These are phyloP conservation scores for Saccharata proteae DNA, from an alignment of 2,329 filamentous ascomycete genomes.

Conservation along the genomic window DNA sequence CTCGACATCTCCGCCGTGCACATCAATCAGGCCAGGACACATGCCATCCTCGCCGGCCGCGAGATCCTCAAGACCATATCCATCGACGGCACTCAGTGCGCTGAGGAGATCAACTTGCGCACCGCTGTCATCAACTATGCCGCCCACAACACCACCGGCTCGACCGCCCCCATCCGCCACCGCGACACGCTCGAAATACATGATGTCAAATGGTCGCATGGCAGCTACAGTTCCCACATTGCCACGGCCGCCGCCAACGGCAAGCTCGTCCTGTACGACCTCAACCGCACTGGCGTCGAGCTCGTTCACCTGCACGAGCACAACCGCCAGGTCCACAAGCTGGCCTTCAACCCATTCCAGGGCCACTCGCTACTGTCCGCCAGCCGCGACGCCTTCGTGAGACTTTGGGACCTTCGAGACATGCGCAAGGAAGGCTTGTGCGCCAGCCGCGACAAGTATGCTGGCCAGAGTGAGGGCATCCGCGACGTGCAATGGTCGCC, in stretches of 20 bases:
- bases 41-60: slow-evolving; percentile 52
- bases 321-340: slow-evolving; percentile 51
- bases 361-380: slow-evolving; percentile 50
- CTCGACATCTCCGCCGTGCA: slow-evolving; percentile 51
- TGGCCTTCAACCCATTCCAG: slow-evolving; percentile 52
- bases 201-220: slow-evolving; percentile 57
- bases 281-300: slow-evolving; percentile 48
- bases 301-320: slow-evolving; percentile 52
- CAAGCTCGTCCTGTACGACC: slow-evolving; percentile 53
- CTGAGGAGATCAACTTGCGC: slow-evolving; percentile 52
- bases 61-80: slow-evolving; percentile 55
- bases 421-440: slow-evolving; percentile 40
- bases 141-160: slow-evolving; percentile 34
- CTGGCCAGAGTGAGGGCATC: slow-evolving; percentile 47
- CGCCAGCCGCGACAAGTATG: slow-evolving; percentile 42
- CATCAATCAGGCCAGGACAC: slow-evolving; percentile 49
- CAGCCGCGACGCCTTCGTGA: slow-evolving; percentile 52
- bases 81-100: slow-evolving; percentile 43
- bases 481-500: slow-evolving; percentile 55
- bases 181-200: slow-evolving; percentile 50
- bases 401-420: slow-evolving; percentile 52
- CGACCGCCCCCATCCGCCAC: slow-evolving; percentile 34
- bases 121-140: slow-evolving; percentile 47
- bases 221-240: slow-evolving; percentile 46
- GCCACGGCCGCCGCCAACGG: slow-evolving; percentile 54